Base-by-base conservation (phyloP, 148 eudicot species). In the Selenicereus undatus region DNA sequence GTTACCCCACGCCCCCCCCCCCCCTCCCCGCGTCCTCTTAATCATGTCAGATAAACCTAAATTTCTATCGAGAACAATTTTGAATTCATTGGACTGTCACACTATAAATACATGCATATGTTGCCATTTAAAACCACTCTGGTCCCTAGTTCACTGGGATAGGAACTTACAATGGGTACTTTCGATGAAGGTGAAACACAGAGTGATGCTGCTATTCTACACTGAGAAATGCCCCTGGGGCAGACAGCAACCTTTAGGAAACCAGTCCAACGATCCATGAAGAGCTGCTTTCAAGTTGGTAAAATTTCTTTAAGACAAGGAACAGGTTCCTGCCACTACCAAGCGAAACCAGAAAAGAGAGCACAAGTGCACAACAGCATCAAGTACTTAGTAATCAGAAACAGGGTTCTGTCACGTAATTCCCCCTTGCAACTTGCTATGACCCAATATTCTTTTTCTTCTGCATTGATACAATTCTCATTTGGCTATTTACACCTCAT, bases 231-330 rank as follows among this genome's bases (percentile, higher is more conserved):
- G 30, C 87, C 85, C 72, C 88, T 82, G 11, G 89, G 82, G 76
- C 76, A 66, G 79, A 92, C 58, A 75, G 91, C 92, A 84, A 92
- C 90, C 88, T 90, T 91, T 81, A 91, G 78, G 69, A 93, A 76
- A 52, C 97, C 93, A 54, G 78, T 87, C 97, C 98, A 95, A 77
- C 94, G 97, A 51, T 91, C 97, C 98, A 95, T 94, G 71, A 86
- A 52, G 18, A 50, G 69, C 45, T 65, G 81, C 81, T 58, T 27
- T 51, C 74, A 76, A 24, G 68, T 42, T 35, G 75, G 66, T 51
- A 42, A 60, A 52, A 45, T 62, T 78, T 73, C 73, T n/a, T 21
- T 73, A 39, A 65, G 26, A 64, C 8, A 81, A 11, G 17, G 13
- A 26, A 43, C 76, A 32, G 32, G 32, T 32, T 32, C 65, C 70